Evolutionary conservation across 2,329 filamentous ascomycete species (phyloP), one percentile per base, ranked within the genome.

Genomic region (Alternaria sp.): DNA sequence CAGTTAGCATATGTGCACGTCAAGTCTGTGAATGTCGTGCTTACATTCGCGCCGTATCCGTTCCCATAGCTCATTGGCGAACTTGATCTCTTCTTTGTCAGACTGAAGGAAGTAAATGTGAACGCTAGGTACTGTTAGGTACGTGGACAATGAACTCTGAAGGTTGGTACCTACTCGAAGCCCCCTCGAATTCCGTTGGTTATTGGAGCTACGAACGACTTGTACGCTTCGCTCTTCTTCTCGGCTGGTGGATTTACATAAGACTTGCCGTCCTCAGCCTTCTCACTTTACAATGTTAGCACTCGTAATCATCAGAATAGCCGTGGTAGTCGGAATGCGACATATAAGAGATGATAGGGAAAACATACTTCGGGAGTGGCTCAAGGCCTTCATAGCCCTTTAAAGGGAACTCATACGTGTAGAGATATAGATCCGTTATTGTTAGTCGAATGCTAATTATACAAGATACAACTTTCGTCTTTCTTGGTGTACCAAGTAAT

Each of bases 71-170:
- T 90, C 88, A 28, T 79, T 82, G 0, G 92, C 92, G 71, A 89
- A 94, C 34, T 85, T 80, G 0, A 77, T 75, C 72, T 96, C 90
- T 5, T 82, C 79, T 1, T 83, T 74, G 60, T 89, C 89, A 42
- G 80, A 83, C 71, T 86, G 77, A 28, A 88, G 86, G 77, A 92
- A 91, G 79, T 97, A 97, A 68, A 97, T 88, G 77, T 97, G 93
- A 14, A 96, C 79, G 49, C 73, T 76, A 26, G 9, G 17, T 9
- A 5, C 8, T n/a, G 26, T 62, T 39, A 66, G 37, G 26, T 7
- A 33, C 8, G n/a, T 3, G 5, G 0, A 13, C 5, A 21, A 13
- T 29, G 11, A 1, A 23, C 29, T 4, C 11, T 39, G 23, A 6
- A 5, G 2, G 2, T 9, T n/a, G 14, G 4, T 40, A 29, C 65